Conservation (phyloP, 2,329 filamentous ascomycete species). For the Colletotrichum godetiae region DNA sequence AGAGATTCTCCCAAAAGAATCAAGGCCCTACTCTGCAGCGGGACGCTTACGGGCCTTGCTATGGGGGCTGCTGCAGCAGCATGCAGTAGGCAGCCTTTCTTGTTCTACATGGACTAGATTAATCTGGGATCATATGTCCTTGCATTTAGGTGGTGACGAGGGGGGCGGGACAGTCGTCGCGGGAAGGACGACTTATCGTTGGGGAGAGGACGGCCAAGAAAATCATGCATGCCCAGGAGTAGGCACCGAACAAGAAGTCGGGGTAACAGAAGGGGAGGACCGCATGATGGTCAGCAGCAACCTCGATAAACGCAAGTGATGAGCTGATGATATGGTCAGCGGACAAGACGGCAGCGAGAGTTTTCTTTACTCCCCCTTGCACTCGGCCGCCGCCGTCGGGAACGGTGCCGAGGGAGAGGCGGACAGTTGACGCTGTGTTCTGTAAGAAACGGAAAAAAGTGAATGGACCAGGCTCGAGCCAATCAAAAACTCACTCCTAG, state of each 20-base stretch:
- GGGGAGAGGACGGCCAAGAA: neutral
- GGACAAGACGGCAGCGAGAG: neutral
- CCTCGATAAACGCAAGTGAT: conserved; percentile 3
- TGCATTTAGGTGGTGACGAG: neutral
- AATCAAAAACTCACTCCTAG: neutral
- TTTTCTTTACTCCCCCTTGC: neutral
- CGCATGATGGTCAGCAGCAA: neutral
- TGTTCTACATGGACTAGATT: neutral
- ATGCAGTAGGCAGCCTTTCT: too few relatives aligned
- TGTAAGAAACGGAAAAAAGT: neutral
- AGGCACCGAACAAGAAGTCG: neutral
- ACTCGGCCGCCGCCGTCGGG: neutral
- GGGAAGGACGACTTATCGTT: neutral
- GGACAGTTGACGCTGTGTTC: neutral
- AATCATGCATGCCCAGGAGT: neutral
- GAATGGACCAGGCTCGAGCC: neutral
- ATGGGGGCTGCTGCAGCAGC: too few relatives aligned
- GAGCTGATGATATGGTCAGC: neutral
- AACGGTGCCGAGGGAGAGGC: neutral
- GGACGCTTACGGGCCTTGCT: neutral
- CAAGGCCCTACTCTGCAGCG: neutral
- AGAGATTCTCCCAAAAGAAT: neutral
- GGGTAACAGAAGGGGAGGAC: neutral
- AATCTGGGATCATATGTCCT: neutral
- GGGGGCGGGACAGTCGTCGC: neutral